Conservation (phyloP, 352 stramenopile species). For the Pilasporangium apinafurcum region DNA sequence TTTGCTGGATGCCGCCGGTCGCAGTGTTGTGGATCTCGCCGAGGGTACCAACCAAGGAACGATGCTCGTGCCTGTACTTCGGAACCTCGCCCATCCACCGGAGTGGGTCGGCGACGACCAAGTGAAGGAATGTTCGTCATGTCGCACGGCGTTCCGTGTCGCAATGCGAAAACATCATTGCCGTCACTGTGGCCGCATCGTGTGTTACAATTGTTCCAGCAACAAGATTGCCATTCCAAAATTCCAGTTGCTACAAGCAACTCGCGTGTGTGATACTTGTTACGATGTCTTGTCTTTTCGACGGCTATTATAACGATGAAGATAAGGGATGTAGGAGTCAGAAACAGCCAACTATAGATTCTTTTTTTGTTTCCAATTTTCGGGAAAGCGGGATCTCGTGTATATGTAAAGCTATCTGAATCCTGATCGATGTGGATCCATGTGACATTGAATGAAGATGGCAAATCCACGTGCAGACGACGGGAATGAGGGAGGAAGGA, state of each 20-base stretch:
- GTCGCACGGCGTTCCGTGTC: conserved; percentile 63
- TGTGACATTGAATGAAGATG: no score
- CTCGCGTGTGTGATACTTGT: conserved; percentile 80
- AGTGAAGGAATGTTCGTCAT: conserved; percentile 64
- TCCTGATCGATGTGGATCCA: no score
- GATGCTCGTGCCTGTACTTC: conserved; percentile 77
- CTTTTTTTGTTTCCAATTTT: no score
- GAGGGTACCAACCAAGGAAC: conserved; percentile 76
- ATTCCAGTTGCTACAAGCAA: conserved; percentile 64
- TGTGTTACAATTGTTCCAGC: conserved; percentile 85
- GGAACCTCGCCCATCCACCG: conserved; percentile 56
- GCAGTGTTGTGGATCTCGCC: conserved; percentile 76
- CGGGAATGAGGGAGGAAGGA: no score
- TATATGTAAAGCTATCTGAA: no score
- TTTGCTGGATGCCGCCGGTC: conserved; percentile 70
- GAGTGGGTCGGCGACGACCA: conserved; percentile 70
- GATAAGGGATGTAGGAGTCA: not conserved
- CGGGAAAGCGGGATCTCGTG: no score
- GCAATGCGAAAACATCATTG: conserved; percentile 85
- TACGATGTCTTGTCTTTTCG: conserved; percentile 82
- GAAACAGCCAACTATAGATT: not conserved
- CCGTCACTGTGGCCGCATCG: conserved; percentile 70
- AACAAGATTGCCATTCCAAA: conserved; percentile 83
- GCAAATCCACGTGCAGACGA: no score
- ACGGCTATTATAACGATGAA: conserved; percentile 44